These are phyloP conservation scores for Huntiella omanensis DNA, from an alignment of 2,329 filamentous ascomycete genomes.

Conservation along the genomic window DNA sequence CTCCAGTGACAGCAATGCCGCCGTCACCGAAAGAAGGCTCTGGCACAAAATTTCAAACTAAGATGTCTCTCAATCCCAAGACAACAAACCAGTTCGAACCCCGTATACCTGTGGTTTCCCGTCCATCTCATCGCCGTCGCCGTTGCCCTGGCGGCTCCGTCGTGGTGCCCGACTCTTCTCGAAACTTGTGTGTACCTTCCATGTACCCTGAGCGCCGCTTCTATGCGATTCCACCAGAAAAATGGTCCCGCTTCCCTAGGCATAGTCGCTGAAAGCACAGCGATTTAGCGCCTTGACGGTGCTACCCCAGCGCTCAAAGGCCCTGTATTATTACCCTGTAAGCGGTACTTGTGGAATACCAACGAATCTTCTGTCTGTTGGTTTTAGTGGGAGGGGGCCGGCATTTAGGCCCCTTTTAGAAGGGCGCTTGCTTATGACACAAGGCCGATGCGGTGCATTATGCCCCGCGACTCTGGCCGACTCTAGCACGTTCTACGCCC, in stretches of 20 bases:
- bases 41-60: no score
- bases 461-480: no score
- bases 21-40: no score
- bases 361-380: conserved; percentile 6
- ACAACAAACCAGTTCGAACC: no score
- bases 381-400: no score
- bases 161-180: background rate
- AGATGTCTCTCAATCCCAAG: no score
- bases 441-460: background rate
- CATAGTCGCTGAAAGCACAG: background rate
- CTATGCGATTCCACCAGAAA: conserved; percentile 8
- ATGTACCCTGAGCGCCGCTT: conserved; percentile 7
- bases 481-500: no score
- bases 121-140: background rate
- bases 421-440: no score
- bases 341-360: conserved; percentile 3
- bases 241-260: background rate
- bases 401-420: no score
- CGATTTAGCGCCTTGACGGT: background rate
- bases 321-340: conserved; percentile 1
- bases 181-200: conserved; percentile 1
- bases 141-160: conserved; percentile 3
- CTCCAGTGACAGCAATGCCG: no score
- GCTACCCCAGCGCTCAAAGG: no score
- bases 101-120: background rate